A percentile compares a stretch with the other conserved stretches of the same genome.
phyloP scores from a whole-genome alignment of 1,139 yeast genomes.

The Yueomyces sp. region DNA sequence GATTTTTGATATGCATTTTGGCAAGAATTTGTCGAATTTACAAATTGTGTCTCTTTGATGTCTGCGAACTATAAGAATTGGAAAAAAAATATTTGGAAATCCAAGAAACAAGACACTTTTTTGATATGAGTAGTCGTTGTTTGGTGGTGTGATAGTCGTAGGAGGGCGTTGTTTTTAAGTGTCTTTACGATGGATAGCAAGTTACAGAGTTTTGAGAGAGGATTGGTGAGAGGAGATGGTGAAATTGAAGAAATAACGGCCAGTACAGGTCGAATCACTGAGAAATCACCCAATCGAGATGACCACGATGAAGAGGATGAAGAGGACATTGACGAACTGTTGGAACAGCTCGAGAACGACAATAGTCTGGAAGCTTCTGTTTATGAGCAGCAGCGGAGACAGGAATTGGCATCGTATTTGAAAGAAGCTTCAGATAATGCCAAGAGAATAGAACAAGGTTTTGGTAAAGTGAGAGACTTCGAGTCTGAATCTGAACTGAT shows the following conservation, averaged over 20 bases:
- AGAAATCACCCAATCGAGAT: background rate
- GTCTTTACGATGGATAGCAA: background rate
- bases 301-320: conserved; percentile 27
- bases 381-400: conserved; percentile 59
- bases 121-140: no score
- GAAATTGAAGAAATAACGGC: background rate
- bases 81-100: no score
- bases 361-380: conserved; percentile 28
- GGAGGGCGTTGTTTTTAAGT: background rate
- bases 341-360: conserved; percentile 50
- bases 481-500: conserved; percentile 45
- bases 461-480: conserved; percentile 32
- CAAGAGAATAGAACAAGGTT: conserved; percentile 23
- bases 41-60: no score
- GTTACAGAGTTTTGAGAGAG: conserved; percentile 1
- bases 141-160: no score
- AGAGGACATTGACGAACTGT: conserved; percentile 34
- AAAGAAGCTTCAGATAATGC: conserved; percentile 29
- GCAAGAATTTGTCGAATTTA: no score
- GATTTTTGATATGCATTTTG: no score
- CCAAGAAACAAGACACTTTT: no score
- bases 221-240: background rate
- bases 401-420: conserved; percentile 39
- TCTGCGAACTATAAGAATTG: no score
- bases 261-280: no score